A percentile compares a stretch with the other conserved stretches of the same genome.
These are phyloP conservation scores for Rhodotorula sphaerocarpa DNA, from an alignment of 768 basidiomycete species.

Conservation along the genomic window DNA sequence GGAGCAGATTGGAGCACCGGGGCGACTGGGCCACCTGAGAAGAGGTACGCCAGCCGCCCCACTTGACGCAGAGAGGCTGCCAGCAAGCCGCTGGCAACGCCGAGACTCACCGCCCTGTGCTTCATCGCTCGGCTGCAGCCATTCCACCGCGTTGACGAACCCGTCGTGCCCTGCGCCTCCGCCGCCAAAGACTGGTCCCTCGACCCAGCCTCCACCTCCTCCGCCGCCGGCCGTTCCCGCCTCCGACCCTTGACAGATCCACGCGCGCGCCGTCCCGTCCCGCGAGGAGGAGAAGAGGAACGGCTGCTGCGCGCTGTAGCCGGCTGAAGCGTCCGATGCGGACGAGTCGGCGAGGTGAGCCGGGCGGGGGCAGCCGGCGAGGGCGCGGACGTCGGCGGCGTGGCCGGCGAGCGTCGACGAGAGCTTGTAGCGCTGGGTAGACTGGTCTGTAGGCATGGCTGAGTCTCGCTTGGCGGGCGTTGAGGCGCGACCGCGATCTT, in stretches of 20 bases:
- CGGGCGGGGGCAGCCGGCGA: conserved; percentile 2
- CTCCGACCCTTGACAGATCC: not conserved
- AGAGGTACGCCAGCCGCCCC: not conserved
- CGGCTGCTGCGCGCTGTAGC: not conserved
- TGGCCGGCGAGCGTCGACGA: conserved; percentile 30
- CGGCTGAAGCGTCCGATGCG: not conserved
- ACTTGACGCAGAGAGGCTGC: not conserved
- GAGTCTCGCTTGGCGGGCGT: too few relatives aligned
- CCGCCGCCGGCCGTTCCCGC: not conserved
- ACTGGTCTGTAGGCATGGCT: too few relatives aligned
- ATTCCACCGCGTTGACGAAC: conserved; percentile 34
- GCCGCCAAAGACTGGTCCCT: conserved; percentile 6
- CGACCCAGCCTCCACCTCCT: conserved; percentile 18
- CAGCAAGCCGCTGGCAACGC: too few relatives aligned
- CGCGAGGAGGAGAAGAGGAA: conserved; percentile 16
- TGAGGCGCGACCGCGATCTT: too few relatives aligned
- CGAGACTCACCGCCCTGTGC: conserved; percentile 6
- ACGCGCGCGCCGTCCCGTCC: not conserved
- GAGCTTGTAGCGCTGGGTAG: conserved; percentile 5
- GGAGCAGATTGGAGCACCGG: too few relatives aligned
- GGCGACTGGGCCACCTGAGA: too few relatives aligned
- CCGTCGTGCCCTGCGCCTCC: conserved; percentile 4
- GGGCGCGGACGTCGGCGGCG: conserved; percentile 26
- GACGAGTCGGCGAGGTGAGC: not conserved
- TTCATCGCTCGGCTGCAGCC: not conserved